Conservation (phyloP, 164 flowering plant genomes). For the Dillenia suffruticosa region DNA sequence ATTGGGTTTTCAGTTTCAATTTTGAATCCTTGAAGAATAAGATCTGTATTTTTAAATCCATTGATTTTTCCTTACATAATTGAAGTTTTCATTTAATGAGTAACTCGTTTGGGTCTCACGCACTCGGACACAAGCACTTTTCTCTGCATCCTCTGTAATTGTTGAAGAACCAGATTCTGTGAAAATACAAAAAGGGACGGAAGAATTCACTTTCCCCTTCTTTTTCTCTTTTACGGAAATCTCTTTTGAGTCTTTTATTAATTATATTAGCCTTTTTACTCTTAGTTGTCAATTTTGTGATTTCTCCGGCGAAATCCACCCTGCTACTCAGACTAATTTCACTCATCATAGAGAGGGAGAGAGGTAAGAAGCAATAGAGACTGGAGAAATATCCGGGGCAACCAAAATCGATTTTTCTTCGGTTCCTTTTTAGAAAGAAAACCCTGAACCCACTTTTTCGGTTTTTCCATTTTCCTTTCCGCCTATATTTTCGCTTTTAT, state of each 20-base stretch:
- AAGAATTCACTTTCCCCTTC: conserved; percentile 24
- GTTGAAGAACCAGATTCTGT: conserved; percentile 54
- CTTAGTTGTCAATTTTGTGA: conserved; percentile 4
- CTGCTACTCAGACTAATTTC: not conserved
- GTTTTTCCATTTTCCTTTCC: conserved; percentile 19
- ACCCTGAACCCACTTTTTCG: conserved; percentile 19
- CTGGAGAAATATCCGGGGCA: conserved; percentile 18
- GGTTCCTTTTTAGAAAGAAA: not conserved
- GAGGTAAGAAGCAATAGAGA: not conserved
- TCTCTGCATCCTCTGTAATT: conserved; percentile 18
- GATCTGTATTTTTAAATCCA: conserved; percentile 4
- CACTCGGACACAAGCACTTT: not conserved
- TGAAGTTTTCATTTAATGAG: conserved; percentile 13
- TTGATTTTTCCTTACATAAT: conserved; percentile 7
- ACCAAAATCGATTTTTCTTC: conserved; percentile 10
- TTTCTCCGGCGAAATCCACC: conserved; percentile 2
- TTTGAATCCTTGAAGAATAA: not conserved
- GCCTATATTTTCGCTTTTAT: conserved; percentile 19
- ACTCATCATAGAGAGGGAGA: conserved; percentile 10
- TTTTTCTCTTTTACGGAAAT: not conserved
- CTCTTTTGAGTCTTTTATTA: too few species aligned
- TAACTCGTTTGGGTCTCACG: conserved; percentile 1
- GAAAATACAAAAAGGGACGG: conserved; percentile 28
- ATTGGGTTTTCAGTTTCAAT: conserved; percentile 1
- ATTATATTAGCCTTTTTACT: not conserved